Conservation (phyloP, 2,329 filamentous ascomycete genomes). For the Penicillium sp. region DNA sequence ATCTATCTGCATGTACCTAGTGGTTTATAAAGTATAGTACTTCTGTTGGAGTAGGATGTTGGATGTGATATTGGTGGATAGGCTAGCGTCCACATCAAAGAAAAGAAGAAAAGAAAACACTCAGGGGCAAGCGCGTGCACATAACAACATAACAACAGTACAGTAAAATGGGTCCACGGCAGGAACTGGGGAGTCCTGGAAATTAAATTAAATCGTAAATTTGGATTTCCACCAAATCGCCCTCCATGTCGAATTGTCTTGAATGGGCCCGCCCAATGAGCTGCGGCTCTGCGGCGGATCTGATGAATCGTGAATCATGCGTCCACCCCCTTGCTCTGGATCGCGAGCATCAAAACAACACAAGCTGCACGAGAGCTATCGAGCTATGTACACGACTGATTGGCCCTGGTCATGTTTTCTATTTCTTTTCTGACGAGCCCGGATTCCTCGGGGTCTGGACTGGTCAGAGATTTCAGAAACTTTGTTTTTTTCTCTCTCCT, state of each 20-base stretch:
- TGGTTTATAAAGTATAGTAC: too few relatives aligned
- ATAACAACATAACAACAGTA: neutral
- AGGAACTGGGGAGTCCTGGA: slow-evolving; percentile 3
- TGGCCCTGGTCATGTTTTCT: neutral
- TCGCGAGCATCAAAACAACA: slow-evolving; percentile 20
- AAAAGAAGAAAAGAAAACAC: neutral
- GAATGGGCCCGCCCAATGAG: slow-evolving; percentile 5
- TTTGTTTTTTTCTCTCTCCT: neutral
- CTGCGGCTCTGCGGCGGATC: slow-evolving; percentile 6
- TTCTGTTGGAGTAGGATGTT: neutral
- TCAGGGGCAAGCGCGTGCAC: slow-evolving; percentile 4
- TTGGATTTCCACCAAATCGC: neutral
- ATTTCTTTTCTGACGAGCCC: neutral
- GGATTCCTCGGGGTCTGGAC: slow-evolving; percentile 8
- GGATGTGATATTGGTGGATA: neutral
- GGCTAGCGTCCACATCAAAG: too few relatives aligned
- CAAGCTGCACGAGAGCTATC: neutral
- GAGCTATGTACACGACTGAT: neutral
- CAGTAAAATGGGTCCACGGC: neutral
- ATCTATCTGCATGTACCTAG: slow-evolving; percentile 1
- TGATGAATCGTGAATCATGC: slow-evolving; percentile 17
- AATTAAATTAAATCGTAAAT: slow-evolving; percentile 9
- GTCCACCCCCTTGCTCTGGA: slow-evolving; percentile 21
- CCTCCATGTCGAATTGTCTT: slow-evolving; percentile 1
- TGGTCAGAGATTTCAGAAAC: neutral